phyloP scores from a whole-genome alignment of 257 asterid species.

The Solanum infundibuliforme region DNA sequence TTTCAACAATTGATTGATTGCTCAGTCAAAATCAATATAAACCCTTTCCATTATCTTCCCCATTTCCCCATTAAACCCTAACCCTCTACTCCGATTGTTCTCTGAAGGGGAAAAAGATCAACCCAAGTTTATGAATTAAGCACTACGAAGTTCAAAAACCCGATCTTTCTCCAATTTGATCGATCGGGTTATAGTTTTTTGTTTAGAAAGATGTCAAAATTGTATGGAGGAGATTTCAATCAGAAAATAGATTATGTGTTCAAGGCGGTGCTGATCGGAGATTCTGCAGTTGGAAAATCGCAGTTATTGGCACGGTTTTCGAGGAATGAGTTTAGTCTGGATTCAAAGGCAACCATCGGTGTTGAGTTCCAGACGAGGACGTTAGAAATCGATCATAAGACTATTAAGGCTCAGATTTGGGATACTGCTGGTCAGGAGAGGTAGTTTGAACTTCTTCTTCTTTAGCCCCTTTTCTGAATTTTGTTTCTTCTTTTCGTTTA shows the following conservation, averaged over 20 bases:
- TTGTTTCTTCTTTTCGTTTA: background rate
- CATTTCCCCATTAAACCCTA: background rate
- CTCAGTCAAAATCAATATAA: background rate
- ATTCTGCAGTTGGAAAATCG: conserved; percentile 82
- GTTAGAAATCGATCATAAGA: conserved; percentile 44
- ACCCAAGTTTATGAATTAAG: background rate
- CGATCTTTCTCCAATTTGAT: background rate
- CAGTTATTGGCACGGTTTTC: conserved; percentile 67
- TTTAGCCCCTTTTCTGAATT: background rate
- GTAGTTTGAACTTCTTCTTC: conserved; percentile 10
- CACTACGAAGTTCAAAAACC: background rate
- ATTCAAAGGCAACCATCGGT: conserved; percentile 73
- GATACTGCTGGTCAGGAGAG: conserved; percentile 91
- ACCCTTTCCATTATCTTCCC: background rate
- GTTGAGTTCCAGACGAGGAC: conserved; percentile 81
- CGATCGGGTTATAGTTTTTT: background rate
- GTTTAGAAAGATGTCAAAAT: conserved; percentile 30
- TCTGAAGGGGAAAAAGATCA: background rate
- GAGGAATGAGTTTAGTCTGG: conserved; percentile 64
- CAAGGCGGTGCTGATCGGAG: conserved; percentile 71
- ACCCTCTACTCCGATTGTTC: background rate
- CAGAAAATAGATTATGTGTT: conserved; percentile 66
- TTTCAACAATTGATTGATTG: background rate
- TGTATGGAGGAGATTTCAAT: conserved; percentile 43
- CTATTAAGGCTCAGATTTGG: conserved; percentile 86